Evolutionary conservation across 2,329 filamentous ascomycete species (phyloP).

Genomic region (Sporothrix inflata): DNA sequence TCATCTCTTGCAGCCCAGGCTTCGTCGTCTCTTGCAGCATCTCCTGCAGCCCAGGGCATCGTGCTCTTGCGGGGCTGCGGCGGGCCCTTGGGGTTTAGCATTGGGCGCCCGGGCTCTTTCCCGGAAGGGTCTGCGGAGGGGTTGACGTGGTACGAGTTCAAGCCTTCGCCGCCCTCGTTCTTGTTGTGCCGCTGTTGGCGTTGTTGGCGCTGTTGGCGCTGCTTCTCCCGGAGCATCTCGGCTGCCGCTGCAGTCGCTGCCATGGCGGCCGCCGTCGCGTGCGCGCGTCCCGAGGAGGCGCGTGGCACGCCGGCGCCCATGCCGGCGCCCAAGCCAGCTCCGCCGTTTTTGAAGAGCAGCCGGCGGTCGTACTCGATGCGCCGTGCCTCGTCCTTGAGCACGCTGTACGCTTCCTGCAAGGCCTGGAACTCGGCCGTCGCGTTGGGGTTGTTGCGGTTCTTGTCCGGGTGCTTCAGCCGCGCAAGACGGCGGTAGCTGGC

Average conservation of each 20-base stretch:
- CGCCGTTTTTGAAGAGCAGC: neutral
- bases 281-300: neutral
- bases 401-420: constrained; percentile 36
- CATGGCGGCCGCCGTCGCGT: neutral
- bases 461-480: constrained; percentile 36
- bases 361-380: constrained; percentile 30
- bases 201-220: neutral
- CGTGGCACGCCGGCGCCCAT: neutral
- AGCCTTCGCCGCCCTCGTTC: neutral
- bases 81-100: neutral
- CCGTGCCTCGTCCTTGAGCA: constrained; percentile 31
- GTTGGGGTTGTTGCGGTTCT: constrained; percentile 34
- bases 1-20: too few relatives aligned
- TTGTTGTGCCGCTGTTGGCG: neutral
- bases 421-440: constrained; percentile 37
- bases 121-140: too few relatives aligned
- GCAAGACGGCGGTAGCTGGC: constrained; percentile 36
- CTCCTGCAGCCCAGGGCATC: constrained; percentile 5
- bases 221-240: neutral
- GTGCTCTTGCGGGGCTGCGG: neutral
- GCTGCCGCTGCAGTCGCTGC: neutral
- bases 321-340: neutral
- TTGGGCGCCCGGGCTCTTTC: neutral
- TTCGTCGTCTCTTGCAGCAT: too few relatives aligned
- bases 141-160: neutral